These are phyloP conservation scores for Raphidocelis subcapitata DNA, from an alignment of 139 green algal genomes.

Conservation along the genomic window DNA sequence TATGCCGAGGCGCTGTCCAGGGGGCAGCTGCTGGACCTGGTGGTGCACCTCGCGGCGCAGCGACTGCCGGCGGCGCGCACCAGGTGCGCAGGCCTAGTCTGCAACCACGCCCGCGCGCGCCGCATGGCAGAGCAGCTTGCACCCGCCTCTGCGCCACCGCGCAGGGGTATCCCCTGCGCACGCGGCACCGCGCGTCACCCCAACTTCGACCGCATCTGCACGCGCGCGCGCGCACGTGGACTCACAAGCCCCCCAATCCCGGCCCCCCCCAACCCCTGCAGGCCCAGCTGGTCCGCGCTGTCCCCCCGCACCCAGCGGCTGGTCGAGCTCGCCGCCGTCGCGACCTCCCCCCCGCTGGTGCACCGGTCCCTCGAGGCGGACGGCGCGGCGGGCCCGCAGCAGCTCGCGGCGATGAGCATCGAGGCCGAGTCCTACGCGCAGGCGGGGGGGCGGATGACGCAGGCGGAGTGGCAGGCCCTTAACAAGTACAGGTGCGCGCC, in stretches of 20 bases:
- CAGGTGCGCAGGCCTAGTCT: slow-evolving; percentile 9
- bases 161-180: too few relatives aligned
- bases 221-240: too few relatives aligned
- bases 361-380: slow-evolving; percentile 16
- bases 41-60: slow-evolving; percentile 9
- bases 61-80: slow-evolving; percentile 8
- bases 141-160: too few relatives aligned
- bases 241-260: too few relatives aligned
- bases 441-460: slow-evolving; percentile 16
- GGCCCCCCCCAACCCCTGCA: too few relatives aligned
- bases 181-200: too few relatives aligned
- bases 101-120: too few relatives aligned
- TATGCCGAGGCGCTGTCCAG: slow-evolving; percentile 12
- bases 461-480: slow-evolving; percentile 16
- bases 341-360: slow-evolving; percentile 17
- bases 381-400: not conserved
- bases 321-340: slow-evolving; percentile 6
- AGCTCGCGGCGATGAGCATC: slow-evolving; percentile 2
- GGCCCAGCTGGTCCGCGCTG: slow-evolving; percentile 14
- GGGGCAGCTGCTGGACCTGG: slow-evolving; percentile 17
- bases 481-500: slow-evolving; percentile 7
- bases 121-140: too few relatives aligned
- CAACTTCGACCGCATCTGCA: too few relatives aligned
- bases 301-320: not conserved
- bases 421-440: slow-evolving; percentile 22